Base-by-base conservation (phyloP, 371 early-diverging fungal genomes). In the Mucor piriformis region DNA sequence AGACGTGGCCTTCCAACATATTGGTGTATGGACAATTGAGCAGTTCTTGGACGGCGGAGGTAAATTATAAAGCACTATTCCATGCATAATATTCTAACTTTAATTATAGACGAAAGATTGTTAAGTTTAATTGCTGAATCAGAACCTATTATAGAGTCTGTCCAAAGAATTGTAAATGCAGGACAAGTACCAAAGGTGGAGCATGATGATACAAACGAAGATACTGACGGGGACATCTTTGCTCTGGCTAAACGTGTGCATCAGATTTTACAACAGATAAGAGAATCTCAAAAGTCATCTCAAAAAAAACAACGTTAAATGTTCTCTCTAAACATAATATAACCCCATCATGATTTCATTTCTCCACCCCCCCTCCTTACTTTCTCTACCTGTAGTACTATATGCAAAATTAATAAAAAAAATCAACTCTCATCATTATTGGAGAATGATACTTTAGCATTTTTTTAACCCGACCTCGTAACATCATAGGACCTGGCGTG, bases 21-120 rank as follows among this genome's bases (percentile, higher is more conserved):
- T 94, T 65, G 92, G 91, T 6, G 83, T 94, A n/a, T 94, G 95
- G 95, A 93, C 94, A 13, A 83, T 94, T 58, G 87, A 92, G 29
- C 92, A 92, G 72, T 88, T 92, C 64, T 65, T 91, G 56, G 92
- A 92, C 56, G 86, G 85, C 10, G 76, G 68, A 50, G 83, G 87
- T 75, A 70, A 57, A 12, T 3, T 35, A 21, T 25, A 13, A 20
- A 21, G 16, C 4, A 20, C 18, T 18, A 18, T 34, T n/a, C 16
- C 6, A 40, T n/a, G n/a, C n/a, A n/a, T n/a, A n/a, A n/a, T n/a
- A n/a, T n/a, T n/a, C n/a, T n/a, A n/a, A n/a, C n/a, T n/a, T n/a
- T n/a, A n/a, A n/a, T n/a, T n/a, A n/a, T n/a, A 75, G 79, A 79
- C 49, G 54, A 64, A n/a, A 63, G 67, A 49, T 57, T 79, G 33